Conservation (phyloP, 148 eudicot genomes). For the Silene latifolia region DNA sequence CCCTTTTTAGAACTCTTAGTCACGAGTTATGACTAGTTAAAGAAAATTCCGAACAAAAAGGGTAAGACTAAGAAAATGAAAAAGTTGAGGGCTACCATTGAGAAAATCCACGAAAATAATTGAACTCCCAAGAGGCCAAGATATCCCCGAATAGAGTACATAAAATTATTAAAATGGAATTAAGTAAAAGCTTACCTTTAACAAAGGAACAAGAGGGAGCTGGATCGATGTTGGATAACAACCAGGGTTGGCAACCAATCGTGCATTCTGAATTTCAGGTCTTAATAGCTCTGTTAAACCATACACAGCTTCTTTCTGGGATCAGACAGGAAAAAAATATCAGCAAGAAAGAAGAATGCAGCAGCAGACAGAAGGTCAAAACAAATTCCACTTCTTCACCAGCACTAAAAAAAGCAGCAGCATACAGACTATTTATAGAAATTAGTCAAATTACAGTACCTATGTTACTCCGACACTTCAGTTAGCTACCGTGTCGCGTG, state of each 20-base stretch:
- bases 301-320: slow-evolving; percentile 83
- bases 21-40: too few species aligned
- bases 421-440: not conserved
- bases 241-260: slow-evolving; percentile 93
- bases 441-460: not conserved
- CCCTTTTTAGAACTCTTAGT: too few species aligned
- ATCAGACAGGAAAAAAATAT: not conserved
- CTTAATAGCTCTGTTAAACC: slow-evolving; percentile 85
- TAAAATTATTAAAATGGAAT: slow-evolving; percentile 3
- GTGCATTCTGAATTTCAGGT: slow-evolving; percentile 56
- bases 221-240: slow-evolving; percentile 92
- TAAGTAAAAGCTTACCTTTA: slow-evolving; percentile 46
- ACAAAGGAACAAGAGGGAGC: slow-evolving; percentile 84
- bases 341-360: not conserved
- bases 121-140: not conserved
- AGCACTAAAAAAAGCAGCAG: not conserved
- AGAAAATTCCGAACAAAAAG: too few species aligned
- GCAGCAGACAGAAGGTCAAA: not conserved
- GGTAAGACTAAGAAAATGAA: too few species aligned
- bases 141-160: not conserved
- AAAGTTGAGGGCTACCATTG: too few species aligned
- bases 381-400: not conserved
- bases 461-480: too few species aligned
- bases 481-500: too few species aligned
- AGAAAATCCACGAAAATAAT: not conserved